These are phyloP conservation scores for Thozetella sp. DNA, from an alignment of 495 filamentous ascomycete species.

Conservation along the genomic window DNA sequence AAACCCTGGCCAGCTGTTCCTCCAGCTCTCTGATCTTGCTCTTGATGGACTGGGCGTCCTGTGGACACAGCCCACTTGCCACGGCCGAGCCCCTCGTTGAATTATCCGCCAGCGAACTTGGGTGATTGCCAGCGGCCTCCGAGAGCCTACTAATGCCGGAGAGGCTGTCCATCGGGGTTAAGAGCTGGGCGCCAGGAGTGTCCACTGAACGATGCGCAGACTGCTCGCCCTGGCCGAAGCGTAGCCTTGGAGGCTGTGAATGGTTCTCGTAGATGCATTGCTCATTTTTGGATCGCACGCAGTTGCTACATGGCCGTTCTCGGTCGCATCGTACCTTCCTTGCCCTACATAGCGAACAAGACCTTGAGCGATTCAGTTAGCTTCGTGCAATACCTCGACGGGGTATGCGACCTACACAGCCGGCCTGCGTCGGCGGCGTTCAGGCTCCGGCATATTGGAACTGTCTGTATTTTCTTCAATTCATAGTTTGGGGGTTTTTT, in stretches of 20 bases:
- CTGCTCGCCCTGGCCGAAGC: slow-evolving; percentile 6
- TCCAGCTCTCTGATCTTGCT: slow-evolving; percentile 44
- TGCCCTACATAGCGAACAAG: slow-evolving; percentile 30
- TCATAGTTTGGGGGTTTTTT: too few relatives aligned
- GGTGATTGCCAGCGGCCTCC: background rate
- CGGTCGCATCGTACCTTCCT: slow-evolving; percentile 39
- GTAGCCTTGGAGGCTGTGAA: slow-evolving; percentile 7
- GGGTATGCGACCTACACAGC: background rate
- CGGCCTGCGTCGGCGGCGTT: background rate
- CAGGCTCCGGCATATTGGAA: too few relatives aligned
- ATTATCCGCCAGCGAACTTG: background rate
- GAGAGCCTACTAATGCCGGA: too few relatives aligned
- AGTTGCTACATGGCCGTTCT: slow-evolving; percentile 43
- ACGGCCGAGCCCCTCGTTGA: background rate
- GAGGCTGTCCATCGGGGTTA: background rate
- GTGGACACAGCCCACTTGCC: slow-evolving; percentile 12
- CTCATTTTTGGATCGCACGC: slow-evolving; percentile 40
- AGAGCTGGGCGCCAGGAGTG: too few relatives aligned
- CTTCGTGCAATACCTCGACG: background rate
- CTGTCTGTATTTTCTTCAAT: too few relatives aligned
- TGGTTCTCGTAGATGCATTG: slow-evolving; percentile 40
- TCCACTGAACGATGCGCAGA: background rate
- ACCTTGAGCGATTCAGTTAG: slow-evolving; percentile 8
- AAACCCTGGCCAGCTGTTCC: slow-evolving; percentile 37
- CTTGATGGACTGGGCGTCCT: slow-evolving; percentile 38